Evolutionary conservation across 192 early-diverging fungal species (phyloP).

Genomic region (Coemansia sp.): DNA sequence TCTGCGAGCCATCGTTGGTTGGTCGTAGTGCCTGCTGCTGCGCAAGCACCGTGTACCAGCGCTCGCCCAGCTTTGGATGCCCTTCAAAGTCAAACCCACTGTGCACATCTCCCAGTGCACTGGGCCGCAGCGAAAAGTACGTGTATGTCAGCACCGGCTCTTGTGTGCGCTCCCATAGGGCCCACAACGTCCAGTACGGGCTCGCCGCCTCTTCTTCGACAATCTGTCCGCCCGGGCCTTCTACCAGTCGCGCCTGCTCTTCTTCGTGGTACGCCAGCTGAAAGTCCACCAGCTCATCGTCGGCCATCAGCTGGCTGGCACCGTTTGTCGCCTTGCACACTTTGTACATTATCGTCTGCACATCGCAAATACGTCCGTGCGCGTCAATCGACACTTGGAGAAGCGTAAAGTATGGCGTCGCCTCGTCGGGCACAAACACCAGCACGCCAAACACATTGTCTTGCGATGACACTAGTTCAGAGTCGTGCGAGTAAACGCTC

Average conservation of each 20-base stretch:
- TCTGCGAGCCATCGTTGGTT: conserved; percentile 23
- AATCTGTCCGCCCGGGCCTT: conserved; percentile 22
- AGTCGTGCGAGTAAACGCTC: conserved; percentile 18
- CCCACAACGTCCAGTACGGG: conserved; percentile 49
- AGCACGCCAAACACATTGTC: conserved; percentile 37
- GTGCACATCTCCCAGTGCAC: background rate
- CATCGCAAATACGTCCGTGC: conserved; percentile 18
- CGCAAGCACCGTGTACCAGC: conserved; percentile 45
- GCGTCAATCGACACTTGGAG: conserved; percentile 25
- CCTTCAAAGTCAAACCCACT: conserved; percentile 30
- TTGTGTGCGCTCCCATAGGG: conserved; percentile 50
- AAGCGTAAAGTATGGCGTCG: conserved; percentile 52
- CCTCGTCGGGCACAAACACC: conserved; percentile 55
- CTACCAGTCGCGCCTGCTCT: conserved; percentile 17
- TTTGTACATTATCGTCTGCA: conserved; percentile 49
- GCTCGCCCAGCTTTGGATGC: conserved; percentile 37
- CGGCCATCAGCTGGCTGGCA: conserved; percentile 50
- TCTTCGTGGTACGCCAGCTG: conserved; percentile 35
- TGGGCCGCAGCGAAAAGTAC: conserved; percentile 35
- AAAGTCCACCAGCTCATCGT: conserved; percentile 50
- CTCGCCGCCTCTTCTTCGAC: conserved; percentile 17
- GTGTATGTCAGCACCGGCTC: conserved; percentile 41
- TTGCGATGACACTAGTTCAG: conserved; percentile 16
- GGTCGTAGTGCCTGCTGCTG: conserved; percentile 31
- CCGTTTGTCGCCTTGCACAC: conserved; percentile 46